A percentile compares a stretch with the other conserved stretches of the same genome.
Evolutionary conservation across 352 stramenopile species (phyloP).

Genomic region (Phytopythium montanum): DNA sequence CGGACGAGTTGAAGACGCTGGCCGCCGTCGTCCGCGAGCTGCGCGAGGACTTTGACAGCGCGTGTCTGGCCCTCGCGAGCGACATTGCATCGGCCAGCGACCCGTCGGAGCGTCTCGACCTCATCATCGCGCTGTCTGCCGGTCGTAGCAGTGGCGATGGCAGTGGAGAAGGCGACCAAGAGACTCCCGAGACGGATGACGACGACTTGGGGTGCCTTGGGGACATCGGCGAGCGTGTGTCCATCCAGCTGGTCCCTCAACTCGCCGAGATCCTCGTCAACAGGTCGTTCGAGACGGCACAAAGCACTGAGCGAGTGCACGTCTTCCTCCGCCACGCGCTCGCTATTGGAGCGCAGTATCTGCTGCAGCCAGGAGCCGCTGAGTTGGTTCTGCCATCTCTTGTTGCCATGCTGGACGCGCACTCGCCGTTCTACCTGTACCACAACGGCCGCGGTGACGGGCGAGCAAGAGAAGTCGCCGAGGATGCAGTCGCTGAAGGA

Average conservation of each 20-base stretch:
- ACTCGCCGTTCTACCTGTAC: conserved; percentile 57
- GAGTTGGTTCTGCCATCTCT: conserved; percentile 21
- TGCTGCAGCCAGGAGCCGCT: conserved; percentile 30
- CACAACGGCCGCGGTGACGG: conserved; percentile 1
- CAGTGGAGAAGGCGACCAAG: not conserved
- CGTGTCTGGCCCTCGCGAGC: conserved; percentile 34
- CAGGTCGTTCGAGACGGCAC: conserved; percentile 20
- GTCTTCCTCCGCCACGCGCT: conserved; percentile 54
- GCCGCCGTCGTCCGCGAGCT: conserved; percentile 31
- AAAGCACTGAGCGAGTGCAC: conserved; percentile 30
- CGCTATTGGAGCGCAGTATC: conserved; percentile 14
- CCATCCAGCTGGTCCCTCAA: conserved; percentile 53
- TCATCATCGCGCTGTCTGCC: conserved; percentile 15
- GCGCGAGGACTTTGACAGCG: conserved; percentile 46
- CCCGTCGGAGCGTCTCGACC: conserved; percentile 23
- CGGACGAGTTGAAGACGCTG: not conserved
- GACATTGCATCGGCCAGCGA: conserved; percentile 32
- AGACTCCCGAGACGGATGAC: not conserved
- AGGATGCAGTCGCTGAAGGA: not conserved
- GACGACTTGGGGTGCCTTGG: conserved; percentile 1
- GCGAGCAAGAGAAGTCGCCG: not conserved
- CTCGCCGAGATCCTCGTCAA: conserved; percentile 49
- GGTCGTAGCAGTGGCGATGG: not conserved
- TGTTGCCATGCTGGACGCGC: conserved; percentile 51
- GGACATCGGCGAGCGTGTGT: conserved; percentile 34